phyloP scores from a whole-genome alignment of 176 grass and related monocot genomes.

The Avena atlantica region DNA sequence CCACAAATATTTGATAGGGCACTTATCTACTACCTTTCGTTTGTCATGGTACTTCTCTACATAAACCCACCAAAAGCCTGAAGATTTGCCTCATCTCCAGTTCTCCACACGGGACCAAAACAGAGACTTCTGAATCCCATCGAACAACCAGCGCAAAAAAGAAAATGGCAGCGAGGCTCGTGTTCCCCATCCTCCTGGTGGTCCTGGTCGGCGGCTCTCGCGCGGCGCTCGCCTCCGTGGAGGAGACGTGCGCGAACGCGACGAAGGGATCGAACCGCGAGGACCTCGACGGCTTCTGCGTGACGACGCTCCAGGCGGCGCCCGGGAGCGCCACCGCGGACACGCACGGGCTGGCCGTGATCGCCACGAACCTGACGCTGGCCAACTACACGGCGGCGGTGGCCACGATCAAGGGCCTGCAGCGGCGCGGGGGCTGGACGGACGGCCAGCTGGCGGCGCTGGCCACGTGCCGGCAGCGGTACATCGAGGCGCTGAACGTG shows the following conservation, averaged over 20 bases:
- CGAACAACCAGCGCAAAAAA: background rate
- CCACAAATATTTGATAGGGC: no score
- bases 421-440: conserved; percentile 35
- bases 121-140: background rate
- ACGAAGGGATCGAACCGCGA: background rate
- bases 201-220: background rate
- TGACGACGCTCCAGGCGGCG: conserved; percentile 39
- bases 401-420: conserved; percentile 42
- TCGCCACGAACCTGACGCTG: conserved; percentile 62
- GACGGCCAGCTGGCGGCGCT: conserved; percentile 27
- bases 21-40: no score
- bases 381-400: conserved; percentile 58
- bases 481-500: conserved; percentile 56
- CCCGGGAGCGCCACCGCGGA: conserved; percentile 49
- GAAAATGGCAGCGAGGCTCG: conserved; percentile 34
- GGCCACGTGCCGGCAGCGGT: conserved; percentile 40
- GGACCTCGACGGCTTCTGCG: conserved; percentile 48
- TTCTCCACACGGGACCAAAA: background rate
- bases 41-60: no score
- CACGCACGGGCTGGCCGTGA: conserved; percentile 41
- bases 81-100: background rate
- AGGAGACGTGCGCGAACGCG: conserved; percentile 47
- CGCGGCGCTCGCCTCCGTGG: conserved; percentile 3
- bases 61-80: background rate
- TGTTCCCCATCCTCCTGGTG: background rate